These are phyloP conservation scores for Aureobasidium vineae DNA, from an alignment of 2,329 filamentous ascomycete species.

Conservation along the genomic window DNA sequence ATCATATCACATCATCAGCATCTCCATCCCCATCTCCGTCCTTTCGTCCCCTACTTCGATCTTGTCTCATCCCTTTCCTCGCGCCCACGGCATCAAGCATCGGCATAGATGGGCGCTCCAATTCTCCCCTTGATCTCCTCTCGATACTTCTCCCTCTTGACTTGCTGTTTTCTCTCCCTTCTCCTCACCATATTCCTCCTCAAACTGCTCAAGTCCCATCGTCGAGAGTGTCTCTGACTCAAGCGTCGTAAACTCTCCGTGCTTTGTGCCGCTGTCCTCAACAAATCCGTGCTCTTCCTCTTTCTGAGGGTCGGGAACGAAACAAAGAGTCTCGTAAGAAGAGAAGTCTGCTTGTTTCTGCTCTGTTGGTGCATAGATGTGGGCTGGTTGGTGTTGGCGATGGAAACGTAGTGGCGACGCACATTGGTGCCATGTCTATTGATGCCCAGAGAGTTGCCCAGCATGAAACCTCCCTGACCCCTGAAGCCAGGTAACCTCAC, in stretches of 20 bases:
- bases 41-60: background rate
- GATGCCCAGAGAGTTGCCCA: constrained; percentile 58
- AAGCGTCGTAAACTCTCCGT: constrained; percentile 23
- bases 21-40: background rate
- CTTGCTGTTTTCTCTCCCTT: constrained; percentile 46
- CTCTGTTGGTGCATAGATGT: background rate
- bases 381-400: background rate
- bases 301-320: background rate
- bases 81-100: background rate
- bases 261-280: constrained; percentile 26
- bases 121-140: constrained; percentile 57
- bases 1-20: background rate
- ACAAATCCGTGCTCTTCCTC: constrained; percentile 31
- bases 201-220: constrained; percentile 38
- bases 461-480: constrained; percentile 47
- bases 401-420: constrained; percentile 43
- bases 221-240: constrained; percentile 25
- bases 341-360: background rate
- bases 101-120: constrained; percentile 35
- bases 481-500: constrained; percentile 42
- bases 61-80: background rate
- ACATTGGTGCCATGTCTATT: constrained; percentile 49
- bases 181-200: constrained; percentile 42
- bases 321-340: background rate
- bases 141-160: constrained; percentile 52